Conservation (phyloP, 2,329 filamentous ascomycete species). For the Tolypocladium inflatum region DNA sequence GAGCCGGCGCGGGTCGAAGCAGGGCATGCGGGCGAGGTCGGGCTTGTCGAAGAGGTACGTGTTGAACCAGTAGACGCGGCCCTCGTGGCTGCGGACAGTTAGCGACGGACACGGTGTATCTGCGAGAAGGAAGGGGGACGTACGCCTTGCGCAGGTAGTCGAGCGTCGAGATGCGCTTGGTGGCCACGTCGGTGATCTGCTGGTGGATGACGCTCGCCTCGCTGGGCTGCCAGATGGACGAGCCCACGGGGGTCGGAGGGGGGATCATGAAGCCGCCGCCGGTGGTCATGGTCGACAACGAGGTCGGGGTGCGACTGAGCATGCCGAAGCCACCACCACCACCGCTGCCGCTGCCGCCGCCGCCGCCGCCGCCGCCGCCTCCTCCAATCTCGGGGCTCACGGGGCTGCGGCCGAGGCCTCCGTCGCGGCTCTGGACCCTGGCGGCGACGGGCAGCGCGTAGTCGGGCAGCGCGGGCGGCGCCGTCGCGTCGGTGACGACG, state of each 20-base stretch:
- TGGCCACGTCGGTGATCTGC: constrained; percentile 73
- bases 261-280: constrained; percentile 7
- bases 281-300: not conserved
- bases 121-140: constrained; percentile 28
- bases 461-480: constrained; percentile 44
- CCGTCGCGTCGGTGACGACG: constrained; percentile 33
- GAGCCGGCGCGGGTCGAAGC: constrained; percentile 75
- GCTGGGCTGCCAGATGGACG: constrained; percentile 25
- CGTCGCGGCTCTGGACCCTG: constrained; percentile 24
- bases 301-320: constrained; percentile 4
- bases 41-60: constrained; percentile 82
- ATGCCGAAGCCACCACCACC: not conserved
- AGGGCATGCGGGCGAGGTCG: constrained; percentile 74
- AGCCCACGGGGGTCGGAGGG: constrained; percentile 8
- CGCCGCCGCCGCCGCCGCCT: constrained; percentile 6
- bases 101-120: not conserved
- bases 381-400: constrained; percentile 4
- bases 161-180: constrained; percentile 88
- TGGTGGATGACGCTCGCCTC: constrained; percentile 43
- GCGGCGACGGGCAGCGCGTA: constrained; percentile 41
- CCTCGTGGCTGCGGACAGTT: constrained; percentile 62
- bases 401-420: constrained; percentile 6
- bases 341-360: constrained; percentile 5
- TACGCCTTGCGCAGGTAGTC: constrained; percentile 90
- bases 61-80: constrained; percentile 96